Conservation (phyloP, 306 rosid genomes). For the Clitoria ternatea region DNA sequence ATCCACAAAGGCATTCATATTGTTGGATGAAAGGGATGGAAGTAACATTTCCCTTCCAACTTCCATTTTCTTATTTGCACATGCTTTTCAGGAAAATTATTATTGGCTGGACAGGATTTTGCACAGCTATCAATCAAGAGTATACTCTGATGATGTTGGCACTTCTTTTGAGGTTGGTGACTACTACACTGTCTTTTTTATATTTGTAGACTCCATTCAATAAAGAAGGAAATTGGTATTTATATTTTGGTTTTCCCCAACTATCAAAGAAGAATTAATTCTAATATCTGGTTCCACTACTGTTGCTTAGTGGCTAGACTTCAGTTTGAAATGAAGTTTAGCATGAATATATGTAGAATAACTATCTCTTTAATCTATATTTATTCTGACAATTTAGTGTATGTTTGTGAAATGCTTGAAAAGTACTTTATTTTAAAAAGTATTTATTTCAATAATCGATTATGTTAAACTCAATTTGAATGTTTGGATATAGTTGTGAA, state of each 20-base stretch:
- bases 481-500: too few relatives aligned
- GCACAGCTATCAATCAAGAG: slow-evolving; percentile 90
- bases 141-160: slow-evolving; percentile 75
- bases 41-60: slow-evolving; percentile 1
- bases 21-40: slow-evolving; percentile 25
- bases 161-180: slow-evolving; percentile 72
- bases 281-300: background rate
- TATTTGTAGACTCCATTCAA: slow-evolving; percentile 22
- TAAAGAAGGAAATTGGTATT: background rate
- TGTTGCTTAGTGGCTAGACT: background rate
- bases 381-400: too few relatives aligned
- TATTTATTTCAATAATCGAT: too few relatives aligned
- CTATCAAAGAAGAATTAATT: background rate
- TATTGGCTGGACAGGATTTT: slow-evolving; percentile 94
- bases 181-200: slow-evolving; percentile 14
- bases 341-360: background rate
- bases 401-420: too few relatives aligned
- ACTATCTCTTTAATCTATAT: background rate
- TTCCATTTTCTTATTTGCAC: slow-evolving; percentile 33
- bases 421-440: too few relatives aligned
- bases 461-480: too few relatives aligned
- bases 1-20: slow-evolving; percentile 7
- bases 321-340: slow-evolving; percentile 14
- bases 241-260: slow-evolving; percentile 21
- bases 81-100: slow-evolving; percentile 75